Percentiles rank a stretch among this genome's conserved stretches.
phyloP scores from a whole-genome alignment of 768 basidiomycete species.

The Phaeotremella skinneri region DNA sequence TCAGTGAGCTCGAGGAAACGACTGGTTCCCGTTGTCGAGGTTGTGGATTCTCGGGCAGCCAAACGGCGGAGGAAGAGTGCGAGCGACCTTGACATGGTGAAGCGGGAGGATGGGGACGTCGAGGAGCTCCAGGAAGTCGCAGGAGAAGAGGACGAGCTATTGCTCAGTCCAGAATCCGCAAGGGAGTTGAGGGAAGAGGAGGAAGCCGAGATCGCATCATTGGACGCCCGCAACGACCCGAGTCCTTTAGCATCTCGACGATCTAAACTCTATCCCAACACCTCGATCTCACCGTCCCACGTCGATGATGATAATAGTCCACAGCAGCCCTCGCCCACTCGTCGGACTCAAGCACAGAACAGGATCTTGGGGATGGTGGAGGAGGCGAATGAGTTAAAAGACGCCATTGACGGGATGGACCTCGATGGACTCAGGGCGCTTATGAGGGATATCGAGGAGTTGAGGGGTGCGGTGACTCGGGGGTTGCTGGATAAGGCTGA shows the following conservation, averaged over 20 bases:
- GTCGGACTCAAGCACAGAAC: constrained; percentile 10
- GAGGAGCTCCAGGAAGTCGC: constrained; percentile 14
- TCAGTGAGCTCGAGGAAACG: background rate
- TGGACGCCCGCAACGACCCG: background rate
- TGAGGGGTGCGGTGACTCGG: constrained; percentile 30
- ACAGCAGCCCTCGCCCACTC: constrained; percentile 7
- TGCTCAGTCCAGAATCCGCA: constrained; percentile 34
- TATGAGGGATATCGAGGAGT: constrained; percentile 27
- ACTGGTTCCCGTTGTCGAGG: constrained; percentile 1
- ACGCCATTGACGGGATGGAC: constrained; percentile 34
- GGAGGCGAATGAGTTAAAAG: constrained; percentile 24
- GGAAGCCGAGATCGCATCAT: constrained; percentile 14
- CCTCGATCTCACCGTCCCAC: background rate
- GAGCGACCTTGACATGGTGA: background rate
- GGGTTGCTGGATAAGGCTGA: background rate
- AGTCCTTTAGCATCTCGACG: background rate
- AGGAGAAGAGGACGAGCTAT: constrained; percentile 31
- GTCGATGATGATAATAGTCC: background rate
- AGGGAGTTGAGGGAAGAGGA: constrained; percentile 26
- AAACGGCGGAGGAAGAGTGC: background rate
- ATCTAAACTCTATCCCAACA: constrained; percentile 4
- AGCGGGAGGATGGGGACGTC: background rate
- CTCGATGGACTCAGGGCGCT: constrained; percentile 29
- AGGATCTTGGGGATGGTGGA: constrained; percentile 32
- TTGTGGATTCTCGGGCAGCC: constrained; percentile 1